Evolutionary conservation across 78 protist species (phyloP).

Genomic region (Dictyostelium firmibasis): DNA sequence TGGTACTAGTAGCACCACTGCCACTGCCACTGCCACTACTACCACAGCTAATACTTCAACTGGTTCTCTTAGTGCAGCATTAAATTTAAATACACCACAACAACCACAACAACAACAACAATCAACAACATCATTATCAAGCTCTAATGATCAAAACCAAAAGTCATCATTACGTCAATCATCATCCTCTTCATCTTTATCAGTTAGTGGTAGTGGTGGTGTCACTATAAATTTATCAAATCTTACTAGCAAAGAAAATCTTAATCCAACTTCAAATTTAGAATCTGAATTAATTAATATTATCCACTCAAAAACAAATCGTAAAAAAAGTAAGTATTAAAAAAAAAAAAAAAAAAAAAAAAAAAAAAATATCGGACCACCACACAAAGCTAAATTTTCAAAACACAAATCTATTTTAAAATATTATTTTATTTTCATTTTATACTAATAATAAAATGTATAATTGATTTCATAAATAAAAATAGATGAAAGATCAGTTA

Average conservation of each 20-base stretch:
- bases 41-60: not conserved
- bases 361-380: not conserved
- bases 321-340: not conserved
- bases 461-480: not conserved
- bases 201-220: not conserved
- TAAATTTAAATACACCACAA: not conserved
- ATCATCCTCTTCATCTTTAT: not conserved
- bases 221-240: not conserved
- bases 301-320: conserved; percentile 37
- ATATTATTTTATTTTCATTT: too few relatives aligned
- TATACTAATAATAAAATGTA: not conserved
- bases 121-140: not conserved
- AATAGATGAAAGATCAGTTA: conserved; percentile 36
- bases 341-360: not conserved
- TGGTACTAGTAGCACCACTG: not conserved
- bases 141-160: not conserved
- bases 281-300: conserved; percentile 43
- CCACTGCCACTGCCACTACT: not conserved
- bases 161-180: not conserved
- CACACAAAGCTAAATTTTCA: too few relatives aligned
- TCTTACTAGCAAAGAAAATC: not conserved
- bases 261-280: not conserved
- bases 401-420: too few relatives aligned
- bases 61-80: not conserved
- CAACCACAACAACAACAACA: not conserved